Evolutionary conservation across 129 eudicot species (phyloP).

Genomic region (Helianthus tuberosus): DNA sequence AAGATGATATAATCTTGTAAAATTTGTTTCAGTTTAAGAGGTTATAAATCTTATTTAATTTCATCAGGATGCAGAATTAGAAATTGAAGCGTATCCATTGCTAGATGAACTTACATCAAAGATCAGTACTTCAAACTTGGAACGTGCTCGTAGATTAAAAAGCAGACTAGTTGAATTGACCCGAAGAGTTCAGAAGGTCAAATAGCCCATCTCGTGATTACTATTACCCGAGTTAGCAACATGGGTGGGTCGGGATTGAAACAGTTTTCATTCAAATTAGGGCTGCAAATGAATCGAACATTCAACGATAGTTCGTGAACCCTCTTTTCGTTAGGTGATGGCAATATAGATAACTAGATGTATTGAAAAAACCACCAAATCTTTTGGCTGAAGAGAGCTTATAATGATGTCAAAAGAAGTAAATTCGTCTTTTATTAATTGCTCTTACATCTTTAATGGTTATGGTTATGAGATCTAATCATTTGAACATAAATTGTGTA

Average conservation of each 20-base stretch:
- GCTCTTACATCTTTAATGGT: too few relatives aligned
- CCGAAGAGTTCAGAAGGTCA: slow-evolving; percentile 91
- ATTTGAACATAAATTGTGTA: too few relatives aligned
- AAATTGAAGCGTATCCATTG: slow-evolving; percentile 90
- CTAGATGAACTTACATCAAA: slow-evolving; percentile 94
- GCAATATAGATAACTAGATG: too few relatives aligned
- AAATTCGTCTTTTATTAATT: too few relatives aligned
- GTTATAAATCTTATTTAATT: slow-evolving; percentile 1
- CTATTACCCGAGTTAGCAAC: not conserved
- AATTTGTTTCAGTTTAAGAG: not conserved
- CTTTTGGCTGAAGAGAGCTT: too few relatives aligned
- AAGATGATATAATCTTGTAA: not conserved
- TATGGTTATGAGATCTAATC: too few relatives aligned
- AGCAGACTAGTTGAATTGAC: slow-evolving; percentile 94
- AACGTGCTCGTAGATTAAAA: slow-evolving; percentile 85
- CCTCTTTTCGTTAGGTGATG: too few relatives aligned
- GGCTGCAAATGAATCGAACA: too few relatives aligned
- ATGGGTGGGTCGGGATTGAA: not conserved
- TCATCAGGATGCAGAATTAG: slow-evolving; percentile 81
- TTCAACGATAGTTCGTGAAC: too few relatives aligned
- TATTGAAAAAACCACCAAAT: too few relatives aligned
- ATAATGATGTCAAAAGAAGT: too few relatives aligned
- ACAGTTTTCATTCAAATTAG: not conserved
- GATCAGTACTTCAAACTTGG: slow-evolving; percentile 89
- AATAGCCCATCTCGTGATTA: not conserved